phyloP scores from a whole-genome alignment of 805 yeast species.

The Yamadazyma philogaea region DNA sequence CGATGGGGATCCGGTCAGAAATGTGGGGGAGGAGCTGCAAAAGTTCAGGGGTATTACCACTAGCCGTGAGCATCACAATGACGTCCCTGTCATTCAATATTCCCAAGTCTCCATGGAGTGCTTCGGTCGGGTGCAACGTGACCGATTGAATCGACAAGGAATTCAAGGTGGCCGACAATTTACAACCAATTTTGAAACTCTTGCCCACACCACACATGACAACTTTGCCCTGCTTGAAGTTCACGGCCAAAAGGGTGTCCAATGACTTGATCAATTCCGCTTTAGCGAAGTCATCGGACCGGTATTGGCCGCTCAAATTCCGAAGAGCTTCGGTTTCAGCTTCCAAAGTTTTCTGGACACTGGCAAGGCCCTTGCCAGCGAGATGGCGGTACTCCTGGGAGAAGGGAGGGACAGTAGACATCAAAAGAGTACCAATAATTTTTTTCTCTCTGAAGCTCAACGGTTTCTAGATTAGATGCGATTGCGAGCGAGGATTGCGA shows the following conservation, averaged over 20 bases:
- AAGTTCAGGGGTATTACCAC: slow-evolving; percentile 83
- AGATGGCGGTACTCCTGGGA: slow-evolving; percentile 5
- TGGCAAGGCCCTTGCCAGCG: slow-evolving; percentile 26
- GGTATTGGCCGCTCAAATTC: slow-evolving; percentile 45
- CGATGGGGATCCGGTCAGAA: slow-evolving; percentile 49
- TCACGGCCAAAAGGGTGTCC: slow-evolving; percentile 27
- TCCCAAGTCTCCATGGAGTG: slow-evolving; percentile 89
- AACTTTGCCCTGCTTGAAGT: slow-evolving; percentile 56
- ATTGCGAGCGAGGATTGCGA: slow-evolving; percentile 1
- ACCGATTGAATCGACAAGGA: slow-evolving; percentile 72
- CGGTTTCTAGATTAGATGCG: not conserved
- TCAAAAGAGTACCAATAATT: not conserved
- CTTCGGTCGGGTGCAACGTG: slow-evolving; percentile 78
- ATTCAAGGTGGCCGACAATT: slow-evolving; percentile 77
- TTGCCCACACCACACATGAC: slow-evolving; percentile 84
- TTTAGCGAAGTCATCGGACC: slow-evolving; percentile 44
- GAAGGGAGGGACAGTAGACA: slow-evolving; percentile 1
- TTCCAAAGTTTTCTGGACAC: slow-evolving; percentile 38
- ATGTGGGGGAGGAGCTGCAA: slow-evolving; percentile 55
- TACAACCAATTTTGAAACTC: slow-evolving; percentile 73
- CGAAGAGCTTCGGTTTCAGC: slow-evolving; percentile 48
- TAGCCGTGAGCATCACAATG: slow-evolving; percentile 66
- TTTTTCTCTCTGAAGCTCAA: too few relatives aligned
- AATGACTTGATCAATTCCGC: slow-evolving; percentile 44
- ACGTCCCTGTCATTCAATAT: slow-evolving; percentile 53